phyloP scores from a whole-genome alignment of 768 basidiomycete species.

The Hebeloma cylindrosporum region DNA sequence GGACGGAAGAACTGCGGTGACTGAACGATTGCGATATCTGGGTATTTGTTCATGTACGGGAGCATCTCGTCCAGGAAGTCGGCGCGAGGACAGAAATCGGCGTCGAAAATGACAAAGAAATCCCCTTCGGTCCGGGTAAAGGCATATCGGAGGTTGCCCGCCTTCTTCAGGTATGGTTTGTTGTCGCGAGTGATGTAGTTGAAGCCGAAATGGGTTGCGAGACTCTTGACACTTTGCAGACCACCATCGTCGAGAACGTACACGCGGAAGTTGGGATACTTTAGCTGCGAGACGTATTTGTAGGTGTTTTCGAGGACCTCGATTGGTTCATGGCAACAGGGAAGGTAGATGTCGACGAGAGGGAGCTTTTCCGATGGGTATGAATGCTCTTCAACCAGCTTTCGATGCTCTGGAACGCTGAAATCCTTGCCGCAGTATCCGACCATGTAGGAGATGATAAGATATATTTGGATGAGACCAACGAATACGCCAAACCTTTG shows the following conservation, averaged over 20 bases:
- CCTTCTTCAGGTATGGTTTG: slow-evolving; percentile 28
- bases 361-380: slow-evolving; percentile 20
- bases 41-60: slow-evolving; percentile 24
- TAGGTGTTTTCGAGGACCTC: slow-evolving; percentile 32
- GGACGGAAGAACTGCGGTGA: slow-evolving; percentile 31
- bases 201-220: slow-evolving; percentile 25
- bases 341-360: slow-evolving; percentile 29
- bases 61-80: slow-evolving; percentile 27
- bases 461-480: slow-evolving; percentile 24
- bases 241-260: slow-evolving; percentile 31
- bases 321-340: slow-evolving; percentile 28
- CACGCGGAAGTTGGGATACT: slow-evolving; percentile 28
- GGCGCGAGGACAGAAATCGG: slow-evolving; percentile 30
- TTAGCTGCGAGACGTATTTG: slow-evolving; percentile 26
- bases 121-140: slow-evolving; percentile 28
- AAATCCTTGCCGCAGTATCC: slow-evolving; percentile 28
- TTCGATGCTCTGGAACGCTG: slow-evolving; percentile 21
- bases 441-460: slow-evolving; percentile 23
- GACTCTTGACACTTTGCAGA: slow-evolving; percentile 21
- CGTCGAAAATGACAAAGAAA: slow-evolving; percentile 31
- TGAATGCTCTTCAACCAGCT: slow-evolving; percentile 20
- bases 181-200: slow-evolving; percentile 28
- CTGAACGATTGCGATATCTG: slow-evolving; percentile 28
- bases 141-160: slow-evolving; percentile 28
- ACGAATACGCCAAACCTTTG: slow-evolving; percentile 26